Percentiles rank a stretch among this genome's conserved stretches.
Evolutionary conservation across 2,329 filamentous ascomycete genomes (phyloP).

Genomic region (Plectosphaerella plurivora): DNA sequence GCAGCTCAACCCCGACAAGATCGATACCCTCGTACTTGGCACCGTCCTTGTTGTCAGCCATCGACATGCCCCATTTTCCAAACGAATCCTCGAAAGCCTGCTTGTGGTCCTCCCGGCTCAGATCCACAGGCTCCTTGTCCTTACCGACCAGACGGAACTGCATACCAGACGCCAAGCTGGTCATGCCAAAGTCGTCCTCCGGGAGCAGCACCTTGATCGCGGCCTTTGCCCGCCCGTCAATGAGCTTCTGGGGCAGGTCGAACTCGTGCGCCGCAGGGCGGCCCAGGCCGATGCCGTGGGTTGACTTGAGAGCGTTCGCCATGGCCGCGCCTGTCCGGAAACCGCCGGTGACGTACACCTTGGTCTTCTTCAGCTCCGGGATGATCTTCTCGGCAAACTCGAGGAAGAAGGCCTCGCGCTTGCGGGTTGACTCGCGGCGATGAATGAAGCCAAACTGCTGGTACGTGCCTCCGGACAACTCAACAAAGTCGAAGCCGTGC

Average conservation of each 20-base stretch:
- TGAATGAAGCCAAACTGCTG: slow-evolving; percentile 47
- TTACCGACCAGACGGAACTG: slow-evolving; percentile 28
- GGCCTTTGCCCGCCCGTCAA: slow-evolving; percentile 34
- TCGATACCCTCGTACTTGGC: slow-evolving; percentile 25
- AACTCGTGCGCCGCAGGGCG: slow-evolving; percentile 27
- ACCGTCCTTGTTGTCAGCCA: slow-evolving; percentile 23
- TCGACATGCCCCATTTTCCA: slow-evolving; percentile 21
- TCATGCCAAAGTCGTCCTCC: slow-evolving; percentile 43
- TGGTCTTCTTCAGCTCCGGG: slow-evolving; percentile 40
- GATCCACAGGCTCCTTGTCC: slow-evolving; percentile 23
- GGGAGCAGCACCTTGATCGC: slow-evolving; percentile 43
- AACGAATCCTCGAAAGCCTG: slow-evolving; percentile 22
- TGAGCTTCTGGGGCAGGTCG: slow-evolving; percentile 19
- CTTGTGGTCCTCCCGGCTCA: slow-evolving; percentile 23
- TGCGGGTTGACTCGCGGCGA: slow-evolving; percentile 47
- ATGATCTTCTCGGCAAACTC: slow-evolving; percentile 53
- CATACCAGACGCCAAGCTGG: slow-evolving; percentile 21
- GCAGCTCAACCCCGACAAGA: slow-evolving; percentile 22
- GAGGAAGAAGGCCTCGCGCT: slow-evolving; percentile 56
- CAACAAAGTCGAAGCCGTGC: slow-evolving; percentile 51
- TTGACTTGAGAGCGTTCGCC: slow-evolving; percentile 50
- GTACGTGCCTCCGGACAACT: slow-evolving; percentile 58
- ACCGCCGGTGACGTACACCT: slow-evolving; percentile 55
- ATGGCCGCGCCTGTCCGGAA: slow-evolving; percentile 51
- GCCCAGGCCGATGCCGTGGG: slow-evolving; percentile 57